Base-by-base conservation (phyloP, 192 early-diverging fungal species). In the Gaertneriomyces sp. region DNA sequence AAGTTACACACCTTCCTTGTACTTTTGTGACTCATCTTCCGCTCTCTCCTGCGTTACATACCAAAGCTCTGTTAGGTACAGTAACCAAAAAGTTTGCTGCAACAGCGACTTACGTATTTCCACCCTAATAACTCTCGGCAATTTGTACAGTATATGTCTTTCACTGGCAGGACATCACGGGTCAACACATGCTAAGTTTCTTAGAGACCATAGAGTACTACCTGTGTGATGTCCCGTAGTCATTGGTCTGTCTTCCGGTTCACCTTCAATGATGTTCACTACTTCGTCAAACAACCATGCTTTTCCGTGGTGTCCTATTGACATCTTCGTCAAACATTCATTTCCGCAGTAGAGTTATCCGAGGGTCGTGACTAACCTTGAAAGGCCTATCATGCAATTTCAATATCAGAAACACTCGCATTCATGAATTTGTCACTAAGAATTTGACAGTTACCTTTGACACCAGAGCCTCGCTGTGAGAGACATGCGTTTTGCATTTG, bases 271-370 rank as follows among this genome's bases (percentile, higher is more conserved):
- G 16, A 83, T 74, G 64, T 85, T 87, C 7, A 84, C 73, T n/a
- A 88, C 86, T 42, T 70, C 61, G 2, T 81, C 67, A 66, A 88
- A 88, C 14, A 88, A 74, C 53, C 80, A 88, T 4, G 87, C 87
- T 47, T 61, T 56, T 40, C 87, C 87, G 67, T 74, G 74, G 49
- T 82, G 68, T 1, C 86, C 86, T 20, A 70, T 68, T 46, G 85
- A 87, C 7, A 62, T 53, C 25, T 33, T 33, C 25, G 25, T 33
- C 25, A 33, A 33, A 33, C 25, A 33, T 33, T 1, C 25, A 33
- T 33, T 33, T 2, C 25, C 25, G 25, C 25, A 33, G 25, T 33
- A 33, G 25, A 2, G 25, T 33, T 33, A 33, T 33, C 25, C 25
- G 25, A 33, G 25, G 0, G 25, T 33, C 25, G 25, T 2, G 25